These are phyloP conservation scores for Colletotrichum sp. DNA, from an alignment of 2,329 filamentous ascomycete genomes.

Conservation along the genomic window DNA sequence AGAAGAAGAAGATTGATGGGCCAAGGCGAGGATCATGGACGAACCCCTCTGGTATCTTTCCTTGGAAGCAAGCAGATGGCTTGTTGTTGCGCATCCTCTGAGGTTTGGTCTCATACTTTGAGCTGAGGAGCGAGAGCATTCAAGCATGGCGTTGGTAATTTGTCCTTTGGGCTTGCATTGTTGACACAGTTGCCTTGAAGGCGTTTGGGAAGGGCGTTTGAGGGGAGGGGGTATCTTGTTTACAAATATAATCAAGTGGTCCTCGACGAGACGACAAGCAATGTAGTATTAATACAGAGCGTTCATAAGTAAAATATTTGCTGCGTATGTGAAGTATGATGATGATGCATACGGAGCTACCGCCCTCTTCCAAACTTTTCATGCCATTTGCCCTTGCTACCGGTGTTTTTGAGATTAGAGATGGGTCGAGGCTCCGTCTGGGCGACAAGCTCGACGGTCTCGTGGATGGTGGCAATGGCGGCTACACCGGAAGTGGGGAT, in stretches of 20 bases:
- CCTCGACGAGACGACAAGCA: not conserved
- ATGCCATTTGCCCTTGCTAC: constrained; percentile 60
- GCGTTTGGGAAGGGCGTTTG: not conserved
- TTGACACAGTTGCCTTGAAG: not conserved
- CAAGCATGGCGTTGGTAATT: not conserved
- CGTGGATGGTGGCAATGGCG: constrained; percentile 61
- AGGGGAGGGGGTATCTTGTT: not conserved
- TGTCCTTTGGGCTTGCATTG: not conserved
- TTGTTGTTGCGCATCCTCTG: not conserved
- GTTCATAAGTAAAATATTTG: not conserved
- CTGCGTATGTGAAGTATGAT: not conserved
- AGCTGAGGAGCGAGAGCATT: not conserved
- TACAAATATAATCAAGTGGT: not conserved
- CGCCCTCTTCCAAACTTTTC: constrained; percentile 58
- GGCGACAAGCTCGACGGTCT: constrained; percentile 64
- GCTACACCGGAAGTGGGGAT: constrained; percentile 39
- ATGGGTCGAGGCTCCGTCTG: constrained; percentile 31
- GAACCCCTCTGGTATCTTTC: not conserved
- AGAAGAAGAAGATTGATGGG: not conserved
- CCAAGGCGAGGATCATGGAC: not conserved
- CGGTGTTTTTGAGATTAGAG: constrained; percentile 29
- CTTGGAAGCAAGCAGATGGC: not conserved
- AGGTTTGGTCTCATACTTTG: not conserved
- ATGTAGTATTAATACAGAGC: not conserved
- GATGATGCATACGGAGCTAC: constrained; percentile 25